These are phyloP conservation scores for Ailanthus altissimus DNA, from an alignment of 345 rosid species.

Conservation along the genomic window DNA sequence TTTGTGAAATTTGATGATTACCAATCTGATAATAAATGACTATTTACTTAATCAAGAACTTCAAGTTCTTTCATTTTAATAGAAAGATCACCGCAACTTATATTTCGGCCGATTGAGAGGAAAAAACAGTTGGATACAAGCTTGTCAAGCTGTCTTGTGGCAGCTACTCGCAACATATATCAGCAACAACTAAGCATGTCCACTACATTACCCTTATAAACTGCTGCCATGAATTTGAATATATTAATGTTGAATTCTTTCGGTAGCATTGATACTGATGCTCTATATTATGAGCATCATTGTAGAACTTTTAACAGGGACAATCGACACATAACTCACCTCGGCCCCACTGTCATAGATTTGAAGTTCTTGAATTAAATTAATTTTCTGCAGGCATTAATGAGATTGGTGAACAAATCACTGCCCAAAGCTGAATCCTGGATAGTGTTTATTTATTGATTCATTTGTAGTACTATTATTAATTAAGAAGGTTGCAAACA, in stretches of 20 bases:
- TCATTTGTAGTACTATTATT: background rate
- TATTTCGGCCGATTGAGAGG: background rate
- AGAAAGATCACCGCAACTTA: background rate
- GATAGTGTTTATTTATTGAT: too few relatives aligned
- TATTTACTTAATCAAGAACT: background rate
- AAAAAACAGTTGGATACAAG: background rate
- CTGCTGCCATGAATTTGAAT: background rate
- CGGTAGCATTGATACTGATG: background rate
- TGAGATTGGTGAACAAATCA: background rate
- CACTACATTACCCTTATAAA: background rate
- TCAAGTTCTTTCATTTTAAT: background rate
- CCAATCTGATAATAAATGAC: too few relatives aligned
- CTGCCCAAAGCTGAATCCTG: too few relatives aligned
- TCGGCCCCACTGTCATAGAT: background rate
- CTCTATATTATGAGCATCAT: background rate
- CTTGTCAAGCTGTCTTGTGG: slow-evolving; percentile 4
- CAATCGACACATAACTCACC: background rate
- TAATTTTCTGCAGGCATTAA: background rate
- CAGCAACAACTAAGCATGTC: slow-evolving; percentile 15
- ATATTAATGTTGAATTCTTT: background rate
- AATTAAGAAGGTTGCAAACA: background rate
- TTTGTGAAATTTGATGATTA: background rate
- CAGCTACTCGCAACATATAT: background rate
- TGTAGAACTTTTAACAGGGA: background rate
- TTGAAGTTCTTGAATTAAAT: background rate